A percentile compares a stretch with the other conserved stretches of the same genome.
Conservation (phyloP, 768 basidiomycete genomes). For the Rubroboletus pulcherrimus region DNA sequence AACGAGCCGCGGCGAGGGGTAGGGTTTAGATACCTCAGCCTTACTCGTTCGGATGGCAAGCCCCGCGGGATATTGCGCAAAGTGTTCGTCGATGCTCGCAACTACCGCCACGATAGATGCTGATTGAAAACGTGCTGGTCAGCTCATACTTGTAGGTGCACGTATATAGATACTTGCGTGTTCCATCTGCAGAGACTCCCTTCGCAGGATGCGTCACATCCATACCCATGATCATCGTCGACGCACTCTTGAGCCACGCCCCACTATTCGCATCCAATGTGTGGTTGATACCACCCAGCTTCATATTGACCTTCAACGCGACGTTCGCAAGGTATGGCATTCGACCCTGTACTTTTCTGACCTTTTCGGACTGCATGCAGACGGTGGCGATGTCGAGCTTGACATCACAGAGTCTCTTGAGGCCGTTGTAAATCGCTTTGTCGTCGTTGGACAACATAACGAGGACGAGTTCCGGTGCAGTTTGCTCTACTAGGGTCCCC, state of each 20-base stretch:
- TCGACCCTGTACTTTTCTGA: conserved; percentile 49
- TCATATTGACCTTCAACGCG: conserved; percentile 54
- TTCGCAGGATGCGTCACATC: conserved; percentile 71
- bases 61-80: conserved; percentile 47
- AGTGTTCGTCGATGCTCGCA: conserved; percentile 43
- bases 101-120: conserved; percentile 54
- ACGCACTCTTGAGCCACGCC: conserved; percentile 36
- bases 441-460: conserved; percentile 48
- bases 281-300: conserved; percentile 53
- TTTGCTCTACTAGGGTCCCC: not conserved
- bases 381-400: conserved; percentile 54
- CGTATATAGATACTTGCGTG: conserved; percentile 25
- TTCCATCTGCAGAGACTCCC: conserved; percentile 52
- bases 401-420: conserved; percentile 49
- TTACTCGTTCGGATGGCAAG: conserved; percentile 48
- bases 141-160: not conserved
- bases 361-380: conserved; percentile 67
- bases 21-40: conserved; percentile 53
- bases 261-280: conserved; percentile 37
- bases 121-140: conserved; percentile 1
- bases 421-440: conserved; percentile 44
- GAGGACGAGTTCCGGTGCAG: conserved; percentile 30
- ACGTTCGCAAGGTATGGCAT: conserved; percentile 52
- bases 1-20: not conserved
- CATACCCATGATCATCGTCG: conserved; percentile 56